Percentiles rank a stretch among this genome's conserved stretches.
These are phyloP conservation scores for Cinnamomum chago DNA, from an alignment of 164 flowering plant species.

Conservation along the genomic window DNA sequence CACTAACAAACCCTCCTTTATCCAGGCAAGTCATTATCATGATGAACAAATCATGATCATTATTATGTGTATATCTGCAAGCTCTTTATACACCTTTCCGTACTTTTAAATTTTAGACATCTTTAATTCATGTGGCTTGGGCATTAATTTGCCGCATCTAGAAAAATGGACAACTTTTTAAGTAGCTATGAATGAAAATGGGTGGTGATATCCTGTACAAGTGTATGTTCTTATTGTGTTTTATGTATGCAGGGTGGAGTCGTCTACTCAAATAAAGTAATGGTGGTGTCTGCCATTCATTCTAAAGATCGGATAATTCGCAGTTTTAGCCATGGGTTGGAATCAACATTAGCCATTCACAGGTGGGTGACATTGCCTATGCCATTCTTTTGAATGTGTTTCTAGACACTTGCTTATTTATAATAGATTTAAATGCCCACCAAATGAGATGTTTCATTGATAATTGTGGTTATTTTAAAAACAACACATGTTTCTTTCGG, in stretches of 20 bases:
- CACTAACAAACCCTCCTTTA: too few species aligned
- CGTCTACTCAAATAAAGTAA: conserved; percentile 69
- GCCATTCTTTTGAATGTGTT: neutral
- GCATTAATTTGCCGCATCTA: neutral
- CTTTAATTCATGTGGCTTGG: neutral
- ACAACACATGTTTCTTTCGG: neutral
- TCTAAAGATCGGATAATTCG: conserved; percentile 44
- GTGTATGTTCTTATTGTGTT: neutral
- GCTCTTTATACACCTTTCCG: too few species aligned
- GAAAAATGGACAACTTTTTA: neutral
- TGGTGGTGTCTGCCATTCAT: conserved; percentile 51
- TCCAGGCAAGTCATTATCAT: too few species aligned
- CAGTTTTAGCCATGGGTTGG: conserved; percentile 51
- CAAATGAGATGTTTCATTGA: neutral
- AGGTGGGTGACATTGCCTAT: conserved; percentile 31
- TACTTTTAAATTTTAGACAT: too few species aligned
- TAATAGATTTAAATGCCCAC: too few species aligned
- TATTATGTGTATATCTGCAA: too few species aligned
- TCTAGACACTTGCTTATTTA: neutral
- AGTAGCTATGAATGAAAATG: neutral
- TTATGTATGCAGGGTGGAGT: conserved; percentile 66
- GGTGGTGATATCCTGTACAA: neutral
- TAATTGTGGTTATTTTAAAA: neutral
- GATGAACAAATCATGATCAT: too few species aligned
- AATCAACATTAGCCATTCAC: conserved; percentile 52